phyloP scores from a whole-genome alignment of 176 grass and related monocot species.

The Eragrostis curvula region DNA sequence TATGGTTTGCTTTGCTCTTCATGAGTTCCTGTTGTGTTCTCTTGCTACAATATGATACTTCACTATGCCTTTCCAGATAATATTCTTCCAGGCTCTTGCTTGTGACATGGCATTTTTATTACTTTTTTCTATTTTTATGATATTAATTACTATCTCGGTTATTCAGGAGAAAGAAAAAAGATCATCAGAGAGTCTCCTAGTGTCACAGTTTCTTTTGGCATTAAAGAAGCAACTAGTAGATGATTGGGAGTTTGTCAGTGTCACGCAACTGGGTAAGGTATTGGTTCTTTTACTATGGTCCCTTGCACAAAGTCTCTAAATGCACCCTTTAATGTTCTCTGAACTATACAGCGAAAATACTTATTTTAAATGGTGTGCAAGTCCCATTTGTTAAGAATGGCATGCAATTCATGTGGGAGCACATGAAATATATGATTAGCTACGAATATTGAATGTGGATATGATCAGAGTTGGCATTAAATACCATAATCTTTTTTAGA shows the following conservation, averaged over 20 bases:
- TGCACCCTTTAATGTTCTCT: conserved; percentile 8
- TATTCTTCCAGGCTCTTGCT: conserved; percentile 18
- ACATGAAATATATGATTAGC: neutral
- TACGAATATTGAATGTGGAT: neutral
- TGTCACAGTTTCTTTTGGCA: conserved; percentile 87
- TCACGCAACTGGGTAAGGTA: conserved; percentile 97
- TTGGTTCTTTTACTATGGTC: conserved; percentile 21
- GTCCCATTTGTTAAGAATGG: conserved; percentile 3
- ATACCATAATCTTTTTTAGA: neutral
- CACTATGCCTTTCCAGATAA: conserved; percentile 12
- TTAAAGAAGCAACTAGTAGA: conserved; percentile 97
- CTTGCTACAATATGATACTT: neutral
- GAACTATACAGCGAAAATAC: neutral
- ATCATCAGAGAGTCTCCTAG: conserved; percentile 66
- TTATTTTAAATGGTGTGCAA: neutral
- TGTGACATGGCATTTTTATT: neutral
- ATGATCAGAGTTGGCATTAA: neutral
- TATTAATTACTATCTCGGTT: neutral
- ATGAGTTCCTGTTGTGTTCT: conserved; percentile 7
- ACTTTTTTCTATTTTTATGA: neutral
- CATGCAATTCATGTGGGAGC: neutral
- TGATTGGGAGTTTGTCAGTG: conserved; percentile 91
- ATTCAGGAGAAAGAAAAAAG: conserved; percentile 79
- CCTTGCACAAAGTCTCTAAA: conserved; percentile 17
- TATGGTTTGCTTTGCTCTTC: conserved; percentile 13